phyloP scores from a whole-genome alignment of 306 rosid species.

The Medicago truncatula region MtrunA17r5.0-ANR NC_053045.1:64241501-64242000 shows the following conservation, averaged over 20 bases:
- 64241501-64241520: too few species aligned
- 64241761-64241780: neutral
- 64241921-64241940: neutral
- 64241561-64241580: too few species aligned
- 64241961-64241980: conserved; percentile 2
- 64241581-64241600: too few species aligned
- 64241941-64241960: neutral
- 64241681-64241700: neutral
- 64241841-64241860: neutral
- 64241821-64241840: conserved; percentile 8
- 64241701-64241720: neutral
- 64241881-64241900: conserved; percentile 22
- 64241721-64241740: too few species aligned
- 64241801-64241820: conserved; percentile 10
- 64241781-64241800: neutral
- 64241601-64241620: neutral
- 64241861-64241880: conserved; percentile 10
- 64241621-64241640: neutral
- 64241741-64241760: neutral
- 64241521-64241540: too few species aligned
- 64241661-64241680: neutral
- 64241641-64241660: neutral
- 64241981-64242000: conserved; percentile 38
- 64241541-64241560: too few species aligned
- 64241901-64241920: conserved; percentile 5